phyloP scores from a whole-genome alignment of 768 basidiomycete genomes.

The Boletales sp. region DNA sequence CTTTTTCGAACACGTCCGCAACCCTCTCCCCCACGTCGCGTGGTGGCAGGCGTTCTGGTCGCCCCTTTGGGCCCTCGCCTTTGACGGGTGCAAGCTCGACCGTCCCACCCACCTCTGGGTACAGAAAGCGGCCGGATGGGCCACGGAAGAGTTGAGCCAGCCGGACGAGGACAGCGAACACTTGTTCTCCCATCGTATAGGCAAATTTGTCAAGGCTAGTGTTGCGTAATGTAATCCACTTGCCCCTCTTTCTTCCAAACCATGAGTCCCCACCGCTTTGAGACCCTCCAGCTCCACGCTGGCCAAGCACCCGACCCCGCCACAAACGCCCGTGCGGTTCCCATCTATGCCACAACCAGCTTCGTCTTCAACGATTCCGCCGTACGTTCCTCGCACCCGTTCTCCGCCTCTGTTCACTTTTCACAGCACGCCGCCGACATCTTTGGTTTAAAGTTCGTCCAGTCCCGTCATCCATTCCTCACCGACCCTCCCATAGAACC shows the following conservation, averaged over 20 bases:
- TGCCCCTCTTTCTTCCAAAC: too few relatives aligned
- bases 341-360: conserved; percentile 56
- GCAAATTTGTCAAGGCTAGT: conserved; percentile 49
- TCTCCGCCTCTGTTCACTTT: background rate
- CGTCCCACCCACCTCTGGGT: conserved; percentile 50
- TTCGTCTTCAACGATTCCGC: conserved; percentile 56
- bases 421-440: conserved; percentile 55
- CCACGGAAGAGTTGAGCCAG: conserved; percentile 41
- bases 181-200: conserved; percentile 58
- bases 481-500: conserved; percentile 22
- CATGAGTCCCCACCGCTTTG: too few relatives aligned
- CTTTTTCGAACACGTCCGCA: conserved; percentile 70
- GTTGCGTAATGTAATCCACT: too few relatives aligned
- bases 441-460: conserved; percentile 40
- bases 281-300: conserved; percentile 62
- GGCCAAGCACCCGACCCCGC: conserved; percentile 51
- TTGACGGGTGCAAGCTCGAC: conserved; percentile 66
- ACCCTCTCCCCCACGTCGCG: conserved; percentile 47
- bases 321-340: conserved; percentile 58
- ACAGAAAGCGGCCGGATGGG: conserved; percentile 47
- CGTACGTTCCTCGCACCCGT: conserved; percentile 26
- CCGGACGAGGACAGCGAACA: conserved; percentile 53
- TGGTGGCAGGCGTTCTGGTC: conserved; percentile 77
- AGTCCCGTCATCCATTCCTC: too few relatives aligned
- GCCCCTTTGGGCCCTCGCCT: conserved; percentile 56